Conservation (phyloP, 2,329 filamentous ascomycete genomes). For the Claviceps digitariae region DNA sequence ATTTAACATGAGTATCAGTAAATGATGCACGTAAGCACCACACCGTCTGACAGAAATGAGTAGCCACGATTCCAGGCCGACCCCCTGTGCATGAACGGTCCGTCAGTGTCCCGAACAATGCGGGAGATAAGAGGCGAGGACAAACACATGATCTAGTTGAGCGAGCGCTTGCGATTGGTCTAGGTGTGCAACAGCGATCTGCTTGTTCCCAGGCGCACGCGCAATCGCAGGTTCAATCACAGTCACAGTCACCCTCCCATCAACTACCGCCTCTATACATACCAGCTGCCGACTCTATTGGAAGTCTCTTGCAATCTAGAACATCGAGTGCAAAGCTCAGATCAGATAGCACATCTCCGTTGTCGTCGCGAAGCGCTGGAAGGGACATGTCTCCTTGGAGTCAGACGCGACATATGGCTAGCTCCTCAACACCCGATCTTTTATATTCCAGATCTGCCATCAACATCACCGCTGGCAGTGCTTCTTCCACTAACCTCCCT, state of each 20-base stretch:
- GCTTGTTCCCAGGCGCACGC: constrained; percentile 26
- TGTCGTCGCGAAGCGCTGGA: constrained; percentile 28
- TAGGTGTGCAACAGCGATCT: constrained; percentile 15
- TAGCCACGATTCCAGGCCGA: constrained; percentile 54
- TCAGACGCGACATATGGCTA: constrained; percentile 27
- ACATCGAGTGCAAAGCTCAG: constrained; percentile 32
- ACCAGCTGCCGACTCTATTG: constrained; percentile 17
- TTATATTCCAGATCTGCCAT: constrained; percentile 31
- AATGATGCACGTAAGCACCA: not conserved
- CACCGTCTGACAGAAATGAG: constrained; percentile 9
- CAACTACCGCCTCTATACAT: constrained; percentile 43
- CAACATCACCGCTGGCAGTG: constrained; percentile 11
- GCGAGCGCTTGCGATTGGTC: constrained; percentile 8
- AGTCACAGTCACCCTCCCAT: constrained; percentile 18
- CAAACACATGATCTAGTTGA: constrained; percentile 12
- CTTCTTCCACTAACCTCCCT: constrained; percentile 27
- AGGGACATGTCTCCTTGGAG: constrained; percentile 33
- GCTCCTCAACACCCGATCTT: constrained; percentile 23
- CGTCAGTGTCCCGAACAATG: constrained; percentile 37
- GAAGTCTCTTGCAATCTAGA: constrained; percentile 17
- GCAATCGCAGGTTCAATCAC: no score
- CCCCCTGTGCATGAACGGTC: constrained; percentile 52
- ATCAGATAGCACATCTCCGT: constrained; percentile 27
- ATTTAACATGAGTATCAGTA: not conserved
- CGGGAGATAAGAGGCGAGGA: constrained; percentile 7